phyloP scores from a whole-genome alignment of 2,329 filamentous ascomycete species.

The Nakataea oryzae region DNA sequence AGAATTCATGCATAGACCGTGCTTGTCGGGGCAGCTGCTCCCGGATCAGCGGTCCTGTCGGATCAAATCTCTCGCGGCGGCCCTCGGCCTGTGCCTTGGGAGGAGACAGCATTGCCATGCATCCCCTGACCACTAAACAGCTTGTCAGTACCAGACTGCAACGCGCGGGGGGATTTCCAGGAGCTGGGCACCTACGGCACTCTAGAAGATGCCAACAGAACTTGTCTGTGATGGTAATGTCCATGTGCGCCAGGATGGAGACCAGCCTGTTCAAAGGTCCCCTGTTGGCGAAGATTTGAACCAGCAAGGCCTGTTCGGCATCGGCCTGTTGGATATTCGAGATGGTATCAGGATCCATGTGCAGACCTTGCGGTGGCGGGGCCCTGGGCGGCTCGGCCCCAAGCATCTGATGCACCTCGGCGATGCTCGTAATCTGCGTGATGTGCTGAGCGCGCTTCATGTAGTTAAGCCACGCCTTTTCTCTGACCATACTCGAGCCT shows the following conservation, averaged over 20 bases:
- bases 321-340: not conserved
- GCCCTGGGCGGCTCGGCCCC: not conserved
- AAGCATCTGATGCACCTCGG: not conserved
- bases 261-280: not conserved
- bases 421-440: not conserved
- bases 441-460: not conserved
- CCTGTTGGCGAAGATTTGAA: not conserved
- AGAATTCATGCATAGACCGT: not conserved
- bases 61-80: not conserved
- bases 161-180: not conserved
- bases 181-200: not conserved
- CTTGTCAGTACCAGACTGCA: not conserved
- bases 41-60: not conserved
- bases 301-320: not conserved
- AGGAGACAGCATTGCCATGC: not conserved
- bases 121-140: not conserved
- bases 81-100: not conserved
- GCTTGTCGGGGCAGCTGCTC: not conserved
- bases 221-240: not conserved
- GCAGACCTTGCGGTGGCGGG: not conserved
- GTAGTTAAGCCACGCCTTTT: not conserved
- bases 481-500: not conserved
- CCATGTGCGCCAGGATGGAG: not conserved
- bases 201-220: slow-evolving; percentile 1
- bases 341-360: not conserved